Percentiles rank a stretch among this genome's conserved stretches.
Conservation (phyloP, 208 protist genomes). For the Lotmaria passim region DNA sequence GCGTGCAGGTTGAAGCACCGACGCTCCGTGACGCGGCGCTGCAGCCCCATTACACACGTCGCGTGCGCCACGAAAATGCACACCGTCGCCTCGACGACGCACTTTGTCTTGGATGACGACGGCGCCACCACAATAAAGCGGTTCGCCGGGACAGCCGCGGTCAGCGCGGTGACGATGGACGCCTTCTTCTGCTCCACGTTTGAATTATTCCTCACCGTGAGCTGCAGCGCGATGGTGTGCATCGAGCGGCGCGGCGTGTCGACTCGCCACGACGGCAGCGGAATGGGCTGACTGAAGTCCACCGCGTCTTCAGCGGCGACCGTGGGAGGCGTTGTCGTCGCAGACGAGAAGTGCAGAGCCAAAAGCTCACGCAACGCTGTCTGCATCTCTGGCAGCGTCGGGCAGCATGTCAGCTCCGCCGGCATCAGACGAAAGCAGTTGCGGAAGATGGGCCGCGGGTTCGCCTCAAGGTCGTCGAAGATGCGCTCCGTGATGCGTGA, state of each 20-base stretch:
- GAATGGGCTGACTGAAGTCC: slow-evolving; percentile 27
- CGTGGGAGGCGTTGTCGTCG: not conserved
- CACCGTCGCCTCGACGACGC: slow-evolving; percentile 42
- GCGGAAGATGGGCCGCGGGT: slow-evolving; percentile 67
- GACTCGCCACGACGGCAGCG: slow-evolving; percentile 18
- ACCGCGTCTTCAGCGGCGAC: slow-evolving; percentile 19
- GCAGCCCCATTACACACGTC: slow-evolving; percentile 81
- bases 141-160: slow-evolving; percentile 68
- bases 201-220: slow-evolving; percentile 88
- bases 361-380: slow-evolving; percentile 55
- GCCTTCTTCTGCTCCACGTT: slow-evolving; percentile 72
- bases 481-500: slow-evolving; percentile 72
- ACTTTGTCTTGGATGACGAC: slow-evolving; percentile 32
- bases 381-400: slow-evolving; percentile 78
- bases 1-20: slow-evolving; percentile 74
- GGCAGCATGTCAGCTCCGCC: slow-evolving; percentile 85
- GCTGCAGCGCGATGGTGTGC: slow-evolving; percentile 57
- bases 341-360: slow-evolving; percentile 53
- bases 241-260: slow-evolving; percentile 32
- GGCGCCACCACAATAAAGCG: slow-evolving; percentile 74
- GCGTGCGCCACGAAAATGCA: slow-evolving; percentile 68
- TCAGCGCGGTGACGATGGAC: slow-evolving; percentile 46
- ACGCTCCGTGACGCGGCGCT: slow-evolving; percentile 52
- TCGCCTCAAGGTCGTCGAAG: slow-evolving; percentile 64
- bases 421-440: slow-evolving; percentile 83